Evolutionary conservation across 441 rosid species (phyloP).

Genomic region (Gossypium lobatum): DNA sequence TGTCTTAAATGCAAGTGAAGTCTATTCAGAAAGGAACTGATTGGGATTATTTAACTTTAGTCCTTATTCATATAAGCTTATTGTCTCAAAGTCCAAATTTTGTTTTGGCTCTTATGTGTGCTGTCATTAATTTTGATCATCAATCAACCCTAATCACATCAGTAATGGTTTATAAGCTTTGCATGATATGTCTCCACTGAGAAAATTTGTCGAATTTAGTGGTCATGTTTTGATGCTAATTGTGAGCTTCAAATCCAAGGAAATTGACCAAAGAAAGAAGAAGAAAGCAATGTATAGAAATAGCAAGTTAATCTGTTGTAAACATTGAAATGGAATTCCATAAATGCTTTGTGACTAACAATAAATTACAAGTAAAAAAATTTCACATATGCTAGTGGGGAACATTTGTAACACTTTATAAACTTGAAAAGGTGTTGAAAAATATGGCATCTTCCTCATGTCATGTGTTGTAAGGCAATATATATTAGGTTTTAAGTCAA

Average conservation of each 20-base stretch:
- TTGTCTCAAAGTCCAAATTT: background rate
- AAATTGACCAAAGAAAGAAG: background rate
- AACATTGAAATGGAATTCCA: background rate
- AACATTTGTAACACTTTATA: background rate
- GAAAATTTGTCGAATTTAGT: background rate
- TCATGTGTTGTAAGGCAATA: background rate
- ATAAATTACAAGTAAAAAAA: background rate
- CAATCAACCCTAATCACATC: background rate
- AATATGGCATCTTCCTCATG: constrained; percentile 5
- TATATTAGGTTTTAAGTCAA: constrained; percentile 2
- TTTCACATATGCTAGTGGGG: background rate
- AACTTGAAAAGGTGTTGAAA: constrained; percentile 4
- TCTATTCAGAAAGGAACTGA: constrained; percentile 3
- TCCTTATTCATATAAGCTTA: background rate
- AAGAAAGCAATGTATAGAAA: background rate
- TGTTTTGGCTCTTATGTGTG: constrained; percentile 2
- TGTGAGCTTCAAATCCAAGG: background rate
- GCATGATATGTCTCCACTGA: constrained; percentile 12
- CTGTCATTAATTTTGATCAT: background rate
- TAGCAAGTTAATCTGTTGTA: background rate
- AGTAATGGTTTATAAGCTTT: background rate
- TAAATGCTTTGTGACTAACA: background rate
- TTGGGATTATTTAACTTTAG: background rate
- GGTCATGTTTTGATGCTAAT: background rate
- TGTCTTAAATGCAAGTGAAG: constrained; percentile 11